Base-by-base conservation (phyloP, 164 flowering plant genomes). In the Chimonanthus salicifolius region DNA sequence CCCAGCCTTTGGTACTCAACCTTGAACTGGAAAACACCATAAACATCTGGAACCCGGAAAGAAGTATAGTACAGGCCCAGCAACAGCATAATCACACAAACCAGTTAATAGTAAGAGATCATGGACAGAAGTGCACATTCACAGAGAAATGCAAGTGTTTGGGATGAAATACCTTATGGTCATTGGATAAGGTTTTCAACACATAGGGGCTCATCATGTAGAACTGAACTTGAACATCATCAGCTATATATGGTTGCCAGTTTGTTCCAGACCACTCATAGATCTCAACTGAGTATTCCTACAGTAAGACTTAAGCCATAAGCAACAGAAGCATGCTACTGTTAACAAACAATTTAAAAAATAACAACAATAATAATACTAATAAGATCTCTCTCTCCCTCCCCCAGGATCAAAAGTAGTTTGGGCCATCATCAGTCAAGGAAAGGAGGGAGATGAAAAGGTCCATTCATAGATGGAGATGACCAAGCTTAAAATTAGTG, bases 151-250 rank as follows among this genome's bases (percentile, higher is more conserved):
- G 10, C 18, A 20, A 73, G 10, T 18, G 49, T 43, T 33, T 65
- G 68, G 45, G 15, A 49, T 47, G 47, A 48, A 45, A 11, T 81
- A 92, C 99, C 97, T 92, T 92, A 76, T 84, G 54, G 78, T 92
- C 83, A 47, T 89, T 87, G n/a, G 92, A 85, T 74, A 96, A 79
- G 45, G 83, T 91, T 81, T 92, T 94, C 88, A 96, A 74, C 54
- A 94, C 97, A 83, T 96, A 96, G 64, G 99, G 97, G 77, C 98
- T 96, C 99, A 96, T 96, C 99, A 94, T 94, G 86, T 89, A 96
- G 78, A 96, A 96, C 81, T 94, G 99, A 62, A 96, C 85, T 86
- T 94, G 98, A 70, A 20, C 97, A 80, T 94, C 99, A 80, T 92
- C 80, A 10, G 97, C 82, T 88, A 84, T 92, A 94, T 71, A 20